Percentiles rank a stretch among this genome's conserved stretches.
Conservation (phyloP, 2,329 filamentous ascomycete genomes). For the Exophiala sideris region DNA sequence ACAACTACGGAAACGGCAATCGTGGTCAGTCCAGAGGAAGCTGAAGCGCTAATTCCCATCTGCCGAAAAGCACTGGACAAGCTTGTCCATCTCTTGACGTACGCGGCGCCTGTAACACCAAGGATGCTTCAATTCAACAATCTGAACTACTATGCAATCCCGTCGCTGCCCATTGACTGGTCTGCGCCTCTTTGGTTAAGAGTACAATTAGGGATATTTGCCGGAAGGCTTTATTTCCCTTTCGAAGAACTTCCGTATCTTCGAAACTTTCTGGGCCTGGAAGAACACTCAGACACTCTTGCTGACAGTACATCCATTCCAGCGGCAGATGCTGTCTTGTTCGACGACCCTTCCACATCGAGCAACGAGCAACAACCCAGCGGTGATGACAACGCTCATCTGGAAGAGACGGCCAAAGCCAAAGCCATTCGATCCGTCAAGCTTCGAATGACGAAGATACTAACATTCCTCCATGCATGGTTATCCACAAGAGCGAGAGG, state of each 20-base stretch:
- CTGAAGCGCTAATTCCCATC: conserved; percentile 48
- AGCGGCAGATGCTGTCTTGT: no score
- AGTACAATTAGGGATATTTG: conserved; percentile 14
- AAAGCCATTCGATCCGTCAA: conserved; percentile 1
- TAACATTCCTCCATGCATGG: conserved; percentile 35
- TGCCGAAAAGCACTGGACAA: conserved; percentile 33
- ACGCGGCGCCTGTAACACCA: conserved; percentile 46
- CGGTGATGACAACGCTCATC: no score
- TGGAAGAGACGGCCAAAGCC: neutral
- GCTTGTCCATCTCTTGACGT: conserved; percentile 49
- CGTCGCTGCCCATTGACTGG: conserved; percentile 23
- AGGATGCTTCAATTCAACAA: conserved; percentile 42
- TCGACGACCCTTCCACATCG: no score
- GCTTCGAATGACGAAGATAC: conserved; percentile 15
- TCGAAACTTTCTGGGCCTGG: conserved; percentile 7
- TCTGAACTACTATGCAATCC: conserved; percentile 45
- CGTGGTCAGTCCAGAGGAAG: conserved; percentile 61
- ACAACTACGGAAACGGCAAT: conserved; percentile 16
- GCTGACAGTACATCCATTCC: no score
- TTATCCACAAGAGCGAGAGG: conserved; percentile 33
- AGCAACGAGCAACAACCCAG: no score
- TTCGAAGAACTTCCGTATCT: conserved; percentile 29
- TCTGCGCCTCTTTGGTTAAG: conserved; percentile 16
- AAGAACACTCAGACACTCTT: neutral
- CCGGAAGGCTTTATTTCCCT: conserved; percentile 24